Evolutionary conservation across 495 filamentous ascomycete species (phyloP).

Genomic region (Astrothelium macrocarpum): DNA sequence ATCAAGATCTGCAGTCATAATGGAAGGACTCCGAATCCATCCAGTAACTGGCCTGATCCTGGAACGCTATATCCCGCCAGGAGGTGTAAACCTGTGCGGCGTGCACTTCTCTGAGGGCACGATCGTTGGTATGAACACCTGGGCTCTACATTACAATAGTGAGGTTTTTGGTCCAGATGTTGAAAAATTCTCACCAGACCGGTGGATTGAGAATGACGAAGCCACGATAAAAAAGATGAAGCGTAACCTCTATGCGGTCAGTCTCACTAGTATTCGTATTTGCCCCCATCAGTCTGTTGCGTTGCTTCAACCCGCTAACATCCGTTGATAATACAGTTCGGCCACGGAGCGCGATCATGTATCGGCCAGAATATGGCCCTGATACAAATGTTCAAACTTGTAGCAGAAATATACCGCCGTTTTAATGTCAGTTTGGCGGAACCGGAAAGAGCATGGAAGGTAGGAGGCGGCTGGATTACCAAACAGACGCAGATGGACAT

Average conservation of each 20-base stretch:
- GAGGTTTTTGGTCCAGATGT: slow-evolving; percentile 22
- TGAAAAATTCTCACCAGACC: slow-evolving; percentile 16
- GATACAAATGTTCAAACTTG: slow-evolving; percentile 25
- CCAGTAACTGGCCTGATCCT: slow-evolving; percentile 33
- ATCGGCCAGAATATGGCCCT: slow-evolving; percentile 26
- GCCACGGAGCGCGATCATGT: slow-evolving; percentile 23
- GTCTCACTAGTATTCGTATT: background rate
- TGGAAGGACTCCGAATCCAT: slow-evolving; percentile 29
- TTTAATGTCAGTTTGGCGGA: slow-evolving; percentile 19
- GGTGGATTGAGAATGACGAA: slow-evolving; percentile 18
- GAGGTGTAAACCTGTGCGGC: slow-evolving; percentile 33
- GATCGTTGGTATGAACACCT: slow-evolving; percentile 20
- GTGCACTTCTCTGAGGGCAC: slow-evolving; percentile 18
- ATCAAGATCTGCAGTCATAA: slow-evolving; percentile 31
- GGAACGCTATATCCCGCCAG: slow-evolving; percentile 37
- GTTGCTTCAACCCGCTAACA: too few species aligned
- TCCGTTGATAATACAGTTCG: too few species aligned
- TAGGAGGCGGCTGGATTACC: slow-evolving; percentile 42
- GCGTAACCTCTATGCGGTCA: background rate
- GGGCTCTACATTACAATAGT: slow-evolving; percentile 17
- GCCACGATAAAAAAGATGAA: background rate
- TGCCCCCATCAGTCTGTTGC: too few species aligned
- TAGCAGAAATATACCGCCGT: slow-evolving; percentile 19
- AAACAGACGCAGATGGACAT: slow-evolving; percentile 26
- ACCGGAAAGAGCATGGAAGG: slow-evolving; percentile 19